Conservation (phyloP, 768 basidiomycete genomes). For the Krasilnikovozyma curviuscula region DNA sequence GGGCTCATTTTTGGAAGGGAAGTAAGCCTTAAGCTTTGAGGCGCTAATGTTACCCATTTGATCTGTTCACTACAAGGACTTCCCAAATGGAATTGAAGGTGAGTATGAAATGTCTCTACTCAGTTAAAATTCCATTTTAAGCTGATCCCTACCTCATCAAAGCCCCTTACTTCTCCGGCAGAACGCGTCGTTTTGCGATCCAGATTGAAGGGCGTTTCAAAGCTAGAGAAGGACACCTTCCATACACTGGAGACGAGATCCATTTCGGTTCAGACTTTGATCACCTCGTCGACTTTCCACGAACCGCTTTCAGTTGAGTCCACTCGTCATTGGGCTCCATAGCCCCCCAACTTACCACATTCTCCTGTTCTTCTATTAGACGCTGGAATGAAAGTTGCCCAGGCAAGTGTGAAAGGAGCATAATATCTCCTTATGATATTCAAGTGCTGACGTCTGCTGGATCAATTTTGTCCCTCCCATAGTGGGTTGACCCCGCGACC, state of each 20-base stretch:
- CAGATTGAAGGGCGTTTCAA: constrained; percentile 19
- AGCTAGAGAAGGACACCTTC: constrained; percentile 4
- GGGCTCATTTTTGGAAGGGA: background rate
- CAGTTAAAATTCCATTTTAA: background rate
- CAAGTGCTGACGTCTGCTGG: background rate
- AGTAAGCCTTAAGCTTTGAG: background rate
- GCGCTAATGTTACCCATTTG: background rate
- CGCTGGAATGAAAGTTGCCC: constrained; percentile 15
- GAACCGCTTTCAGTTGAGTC: constrained; percentile 14
- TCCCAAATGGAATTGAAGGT: no score
- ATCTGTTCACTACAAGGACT: no score
- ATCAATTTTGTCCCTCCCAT: background rate
- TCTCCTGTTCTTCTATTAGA: no score
- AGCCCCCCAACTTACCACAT: no score
- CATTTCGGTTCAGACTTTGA: constrained; percentile 16
- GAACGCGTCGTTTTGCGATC: constrained; percentile 15
- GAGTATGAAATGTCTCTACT: background rate
- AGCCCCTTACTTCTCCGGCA: constrained; percentile 14
- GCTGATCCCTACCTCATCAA: background rate
- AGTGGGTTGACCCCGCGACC: constrained; percentile 6
- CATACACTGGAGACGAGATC: constrained; percentile 17
- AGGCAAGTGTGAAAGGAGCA: background rate
- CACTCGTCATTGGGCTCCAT: no score
- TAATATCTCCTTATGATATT: background rate
- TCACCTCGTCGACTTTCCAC: constrained; percentile 15